A percentile compares a stretch with the other conserved stretches of the same genome.
Evolutionary conservation across 805 yeast genomes (phyloP).

Genomic region (Torulaspora gathmanii): DNA sequence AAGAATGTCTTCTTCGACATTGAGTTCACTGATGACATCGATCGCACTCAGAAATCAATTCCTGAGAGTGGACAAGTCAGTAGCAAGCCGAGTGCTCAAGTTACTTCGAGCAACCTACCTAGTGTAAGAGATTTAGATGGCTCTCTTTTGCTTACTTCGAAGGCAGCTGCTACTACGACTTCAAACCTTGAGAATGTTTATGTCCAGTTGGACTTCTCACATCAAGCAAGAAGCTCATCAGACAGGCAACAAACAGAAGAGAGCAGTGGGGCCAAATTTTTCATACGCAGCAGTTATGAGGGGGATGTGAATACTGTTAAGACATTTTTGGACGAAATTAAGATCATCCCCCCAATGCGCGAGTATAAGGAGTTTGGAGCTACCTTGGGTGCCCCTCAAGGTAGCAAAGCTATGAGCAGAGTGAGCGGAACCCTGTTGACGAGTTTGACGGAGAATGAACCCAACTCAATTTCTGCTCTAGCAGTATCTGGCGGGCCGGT

Average conservation of each 20-base stretch:
- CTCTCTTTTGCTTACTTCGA: constrained; percentile 37
- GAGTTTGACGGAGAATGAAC: constrained; percentile 57
- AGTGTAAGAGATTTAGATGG: constrained; percentile 28
- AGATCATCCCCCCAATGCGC: constrained; percentile 52
- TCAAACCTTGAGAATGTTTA: constrained; percentile 41
- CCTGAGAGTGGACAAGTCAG: not conserved
- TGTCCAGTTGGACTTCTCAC: constrained; percentile 41
- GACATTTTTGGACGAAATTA: constrained; percentile 49
- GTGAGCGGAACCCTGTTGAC: constrained; percentile 53
- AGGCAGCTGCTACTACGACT: constrained; percentile 39
- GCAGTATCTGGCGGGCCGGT: constrained; percentile 53
- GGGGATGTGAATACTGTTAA: constrained; percentile 64
- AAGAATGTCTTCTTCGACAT: constrained; percentile 50
- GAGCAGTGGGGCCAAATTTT: constrained; percentile 23
- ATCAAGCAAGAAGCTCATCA: constrained; percentile 9
- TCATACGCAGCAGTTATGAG: constrained; percentile 53
- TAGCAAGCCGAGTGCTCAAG: not conserved
- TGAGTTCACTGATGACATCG: constrained; percentile 17
- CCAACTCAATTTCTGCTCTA: constrained; percentile 49
- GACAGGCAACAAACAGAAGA: constrained; percentile 4
- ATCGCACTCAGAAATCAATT: not conserved
- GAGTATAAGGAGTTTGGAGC: constrained; percentile 68
- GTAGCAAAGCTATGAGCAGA: constrained; percentile 18
- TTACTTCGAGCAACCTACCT: constrained; percentile 4
- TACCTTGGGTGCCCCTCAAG: constrained; percentile 3